phyloP scores from a whole-genome alignment of 2,329 filamentous ascomycete species.

The Aspergillus piperis region DNA sequence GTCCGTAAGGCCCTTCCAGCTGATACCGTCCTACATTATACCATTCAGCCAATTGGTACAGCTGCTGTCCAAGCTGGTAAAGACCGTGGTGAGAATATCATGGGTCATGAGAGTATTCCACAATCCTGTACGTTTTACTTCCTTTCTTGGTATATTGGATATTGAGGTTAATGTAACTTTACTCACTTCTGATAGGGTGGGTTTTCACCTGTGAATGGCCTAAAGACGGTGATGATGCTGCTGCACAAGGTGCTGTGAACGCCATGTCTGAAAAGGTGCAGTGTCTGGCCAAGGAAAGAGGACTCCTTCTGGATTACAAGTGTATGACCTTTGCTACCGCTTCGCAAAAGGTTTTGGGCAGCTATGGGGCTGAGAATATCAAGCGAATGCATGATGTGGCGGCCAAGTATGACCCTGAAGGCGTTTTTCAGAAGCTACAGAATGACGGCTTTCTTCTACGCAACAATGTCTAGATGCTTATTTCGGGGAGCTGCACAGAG shows the following conservation, averaged over 20 bases:
- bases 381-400: conserved; percentile 4
- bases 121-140: not conserved
- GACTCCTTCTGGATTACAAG: not conserved
- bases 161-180: not conserved
- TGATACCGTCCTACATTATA: not conserved
- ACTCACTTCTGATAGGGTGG: not conserved
- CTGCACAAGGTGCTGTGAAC: not conserved
- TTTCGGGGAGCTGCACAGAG: too few species aligned
- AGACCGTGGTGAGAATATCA: conserved; percentile 13
- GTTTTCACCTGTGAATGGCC: conserved; percentile 1
- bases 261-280: not conserved
- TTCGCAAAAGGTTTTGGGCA: not conserved
- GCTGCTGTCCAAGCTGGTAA: conserved; percentile 13
- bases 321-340: not conserved
- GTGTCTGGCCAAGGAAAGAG: not conserved
- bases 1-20: not conserved
- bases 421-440: conserved; percentile 7
- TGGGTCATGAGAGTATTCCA: conserved; percentile 11
- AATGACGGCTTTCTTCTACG: conserved; percentile 4
- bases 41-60: conserved; percentile 12
- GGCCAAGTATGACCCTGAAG: conserved; percentile 6
- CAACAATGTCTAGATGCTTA: not conserved
- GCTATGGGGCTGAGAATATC: not conserved
- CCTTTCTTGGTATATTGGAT: too few species aligned
- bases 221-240: not conserved